These are phyloP conservation scores for Pestalotiopsis sp. DNA, from an alignment of 2,329 filamentous ascomycete species.

Conservation along the genomic window DNA sequence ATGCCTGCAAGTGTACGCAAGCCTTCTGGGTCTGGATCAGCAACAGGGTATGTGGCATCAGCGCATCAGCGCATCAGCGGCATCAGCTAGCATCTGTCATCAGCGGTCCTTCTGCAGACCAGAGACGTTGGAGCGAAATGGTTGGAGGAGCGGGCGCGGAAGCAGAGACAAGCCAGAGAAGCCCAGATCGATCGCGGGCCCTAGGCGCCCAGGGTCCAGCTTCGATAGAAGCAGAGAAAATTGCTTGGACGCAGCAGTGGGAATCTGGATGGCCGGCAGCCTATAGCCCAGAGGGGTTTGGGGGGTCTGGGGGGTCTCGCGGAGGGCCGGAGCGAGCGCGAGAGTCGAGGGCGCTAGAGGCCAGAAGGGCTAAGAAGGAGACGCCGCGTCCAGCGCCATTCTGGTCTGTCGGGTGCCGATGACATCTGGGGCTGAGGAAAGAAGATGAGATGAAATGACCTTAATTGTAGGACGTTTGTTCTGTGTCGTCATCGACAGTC, in stretches of 20 bases:
- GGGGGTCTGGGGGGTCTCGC: neutral
- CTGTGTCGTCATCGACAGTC: neutral
- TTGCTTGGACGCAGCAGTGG: neutral
- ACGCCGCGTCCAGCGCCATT: neutral
- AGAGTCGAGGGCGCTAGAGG: neutral
- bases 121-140: neutral
- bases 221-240: neutral
- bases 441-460: neutral
- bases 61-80: no score
- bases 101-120: neutral
- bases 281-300: neutral
- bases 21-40: neutral
- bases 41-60: neutral
- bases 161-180: neutral
- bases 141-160: neutral
- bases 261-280: neutral
- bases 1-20: neutral
- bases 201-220: constrained; percentile 1
- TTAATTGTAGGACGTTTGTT: neutral
- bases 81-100: neutral
- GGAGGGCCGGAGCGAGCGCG: neutral
- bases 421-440: neutral
- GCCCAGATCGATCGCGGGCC: constrained; percentile 2
- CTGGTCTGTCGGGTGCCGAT: neutral
- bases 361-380: neutral